Evolutionary conservation across 2,329 filamentous ascomycete genomes (phyloP), one percentile per base, ranked within the genome.

Genomic region (Delphinella strobiligena): DNA sequence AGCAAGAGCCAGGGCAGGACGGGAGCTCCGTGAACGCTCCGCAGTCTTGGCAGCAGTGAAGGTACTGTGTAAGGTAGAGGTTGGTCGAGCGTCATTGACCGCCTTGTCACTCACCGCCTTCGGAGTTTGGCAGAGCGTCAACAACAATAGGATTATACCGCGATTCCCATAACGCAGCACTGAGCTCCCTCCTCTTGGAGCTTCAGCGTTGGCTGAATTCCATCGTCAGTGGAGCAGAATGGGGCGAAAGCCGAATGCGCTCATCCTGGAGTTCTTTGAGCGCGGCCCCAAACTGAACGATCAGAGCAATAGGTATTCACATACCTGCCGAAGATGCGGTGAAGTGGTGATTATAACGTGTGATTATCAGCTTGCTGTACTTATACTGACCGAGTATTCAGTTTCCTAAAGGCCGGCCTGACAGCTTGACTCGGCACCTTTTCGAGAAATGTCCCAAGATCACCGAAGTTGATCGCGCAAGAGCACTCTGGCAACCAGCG

Each of bases 211-310:
- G 31, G 19, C 38, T 16, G 19, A 17, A 14, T 31, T 32, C 5
- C 30, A 14, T 37, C 19, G 19, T 19, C 16, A n/a, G n/a, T n/a
- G n/a, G n/a, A n/a, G n/a, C 17, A 29, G 16, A 10, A 89, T 89
- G 85, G 85, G 85, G 58, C 76, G 85, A 56, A 80, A 81, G 63
- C 85, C 84, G 48, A 89, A 91, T 61, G 77, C 78, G 52, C 70
- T 93, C 51, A 88, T 94, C 59, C 72, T 84, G 60, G 78, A 89
- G 62, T 91, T 86, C 68, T 95, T 94, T 61, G 77, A 84, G 59
- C 77, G 87, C 50, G 88, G 88, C 8, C 74, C 77, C 30, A 94
- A 94, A 64, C 73, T 94, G 52, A 78, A 81, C 55, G 86, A 94
- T 63, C 81, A 83, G 48, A 91, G 84, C 66, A 94, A 93, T 60